Base-by-base conservation (phyloP, 2,329 filamentous ascomycete genomes). In the Aspergillus glaucus region DNA sequence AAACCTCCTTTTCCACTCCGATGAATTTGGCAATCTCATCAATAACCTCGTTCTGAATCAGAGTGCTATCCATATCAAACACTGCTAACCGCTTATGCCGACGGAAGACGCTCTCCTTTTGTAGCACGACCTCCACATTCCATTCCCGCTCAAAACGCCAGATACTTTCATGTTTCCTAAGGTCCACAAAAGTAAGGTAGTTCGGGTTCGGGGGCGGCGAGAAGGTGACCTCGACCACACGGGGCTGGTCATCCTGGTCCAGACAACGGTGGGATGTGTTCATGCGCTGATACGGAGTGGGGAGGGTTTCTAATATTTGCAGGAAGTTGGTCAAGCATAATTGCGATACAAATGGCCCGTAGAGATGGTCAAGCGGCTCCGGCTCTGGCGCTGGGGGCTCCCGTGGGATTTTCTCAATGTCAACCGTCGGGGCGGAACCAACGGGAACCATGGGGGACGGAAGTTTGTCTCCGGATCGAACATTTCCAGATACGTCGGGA, bases 41-140 rank as follows among this genome's bases (percentile, higher is more conserved):
- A 64, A 98, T 97, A 52, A 96, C 91, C 73, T 98, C 93, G 68
- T 98, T 91, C 47, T 92, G 87, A 66, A 98, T 97, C 51, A 98
- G 79, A 0, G 93, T 98, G 68, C 87, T 93, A 73, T 98, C 93
- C 93, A 98, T 98, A 69, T 98, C 93, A 63, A 98, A 98, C 28
- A 96, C 88, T 3, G 92, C 90, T 9, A 97, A 77, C 7, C 92
- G 82, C 56, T 91, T 91, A 69, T 94, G 82, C 24, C 85, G 80
- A 50, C 89, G 78, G 75, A 85, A 89, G 28, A 92, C 76, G 26
- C 75, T 80, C 63, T 92, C 87, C 37, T 70, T 70, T 68, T 94
- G 88, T 53, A 95, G 76, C 17, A 87, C 81, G 12, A 92, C 85
- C 68, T 94, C 88, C 37, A 93, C 85, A 62, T 90, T 91, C 88